A percentile compares a stretch with the other conserved stretches of the same genome.
Conservation (phyloP, 805 yeast genomes). For the Wickerhamomyces chaumierensis region DNA sequence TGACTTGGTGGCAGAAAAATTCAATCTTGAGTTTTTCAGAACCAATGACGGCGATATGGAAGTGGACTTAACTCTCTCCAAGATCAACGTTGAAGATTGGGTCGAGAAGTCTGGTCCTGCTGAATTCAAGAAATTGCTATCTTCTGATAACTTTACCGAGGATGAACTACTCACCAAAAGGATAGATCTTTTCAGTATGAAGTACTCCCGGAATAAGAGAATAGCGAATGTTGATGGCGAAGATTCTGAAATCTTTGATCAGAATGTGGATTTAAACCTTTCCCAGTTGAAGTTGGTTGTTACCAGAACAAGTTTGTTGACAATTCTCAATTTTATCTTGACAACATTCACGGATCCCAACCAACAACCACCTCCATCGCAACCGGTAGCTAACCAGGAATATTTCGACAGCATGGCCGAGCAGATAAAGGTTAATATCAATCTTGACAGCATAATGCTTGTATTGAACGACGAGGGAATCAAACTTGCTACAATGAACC, state of each 20-base stretch:
- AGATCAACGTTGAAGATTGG: slow-evolving; percentile 64
- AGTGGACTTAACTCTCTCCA: slow-evolving; percentile 51
- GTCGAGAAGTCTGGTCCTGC: slow-evolving; percentile 50
- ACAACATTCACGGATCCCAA: slow-evolving; percentile 84
- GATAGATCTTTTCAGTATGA: slow-evolving; percentile 46
- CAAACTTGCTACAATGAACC: slow-evolving; percentile 65
- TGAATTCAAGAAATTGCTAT: slow-evolving; percentile 57
- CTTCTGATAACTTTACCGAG: slow-evolving; percentile 42
- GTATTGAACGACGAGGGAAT: slow-evolving; percentile 76
- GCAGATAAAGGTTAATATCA: slow-evolving; percentile 57
- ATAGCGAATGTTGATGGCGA: slow-evolving; percentile 40
- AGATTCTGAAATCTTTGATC: slow-evolving; percentile 64
- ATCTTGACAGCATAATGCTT: slow-evolving; percentile 61
- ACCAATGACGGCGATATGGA: slow-evolving; percentile 46
- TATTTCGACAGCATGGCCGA: slow-evolving; percentile 49
- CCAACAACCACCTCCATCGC: slow-evolving; percentile 58
- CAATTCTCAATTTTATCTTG: slow-evolving; percentile 68
- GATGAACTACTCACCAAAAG: slow-evolving; percentile 24
- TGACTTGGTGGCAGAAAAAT: slow-evolving; percentile 58
- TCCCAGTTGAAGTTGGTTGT: slow-evolving; percentile 70
- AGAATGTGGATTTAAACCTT: slow-evolving; percentile 56
- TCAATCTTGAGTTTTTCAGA: slow-evolving; percentile 48
- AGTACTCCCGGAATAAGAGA: slow-evolving; percentile 49
- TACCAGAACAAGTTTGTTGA: slow-evolving; percentile 67
- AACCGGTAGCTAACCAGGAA: slow-evolving; percentile 48